Percentiles rank a stretch among this genome's conserved stretches.
Conservation (phyloP, 306 rosid genomes). For the Erythrophleum fordii region DNA sequence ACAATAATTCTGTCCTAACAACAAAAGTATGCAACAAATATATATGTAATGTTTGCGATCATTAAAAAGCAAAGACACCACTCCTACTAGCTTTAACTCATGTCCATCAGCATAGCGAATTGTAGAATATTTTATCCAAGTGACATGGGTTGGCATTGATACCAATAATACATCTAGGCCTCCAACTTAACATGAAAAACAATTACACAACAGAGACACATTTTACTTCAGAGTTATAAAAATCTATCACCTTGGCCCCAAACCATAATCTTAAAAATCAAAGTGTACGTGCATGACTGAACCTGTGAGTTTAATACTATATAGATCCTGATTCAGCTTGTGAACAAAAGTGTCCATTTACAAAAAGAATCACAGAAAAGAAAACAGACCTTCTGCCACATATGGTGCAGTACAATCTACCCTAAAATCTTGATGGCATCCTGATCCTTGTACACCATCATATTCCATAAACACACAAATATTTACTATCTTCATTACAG, state of each 20-base stretch:
- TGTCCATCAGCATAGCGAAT: slow-evolving; percentile 32
- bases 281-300: slow-evolving; percentile 40
- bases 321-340: slow-evolving; percentile 49
- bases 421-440: slow-evolving; percentile 24
- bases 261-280: slow-evolving; percentile 37
- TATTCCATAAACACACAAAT: slow-evolving; percentile 20
- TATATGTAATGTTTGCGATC: slow-evolving; percentile 24
- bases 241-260: slow-evolving; percentile 26
- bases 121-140: slow-evolving; percentile 35
- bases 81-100: slow-evolving; percentile 37
- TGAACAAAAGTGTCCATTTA: slow-evolving; percentile 47
- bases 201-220: slow-evolving; percentile 22
- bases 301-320: slow-evolving; percentile 43
- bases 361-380: slow-evolving; percentile 54
- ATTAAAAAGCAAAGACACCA: slow-evolving; percentile 25
- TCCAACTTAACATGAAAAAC: slow-evolving; percentile 23
- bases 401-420: slow-evolving; percentile 84
- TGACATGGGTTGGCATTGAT: slow-evolving; percentile 1
- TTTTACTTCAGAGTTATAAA: slow-evolving; percentile 21
- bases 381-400: slow-evolving; percentile 90
- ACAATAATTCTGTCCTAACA: slow-evolving; percentile 12
- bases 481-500: slow-evolving; percentile 14
- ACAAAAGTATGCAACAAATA: slow-evolving; percentile 21
- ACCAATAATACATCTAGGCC: slow-evolving; percentile 26
- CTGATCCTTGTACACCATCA: slow-evolving; percentile 57